phyloP scores from a whole-genome alignment of 2,329 filamentous ascomycete genomes.

The Pleurostoma richardsiae region DNA sequence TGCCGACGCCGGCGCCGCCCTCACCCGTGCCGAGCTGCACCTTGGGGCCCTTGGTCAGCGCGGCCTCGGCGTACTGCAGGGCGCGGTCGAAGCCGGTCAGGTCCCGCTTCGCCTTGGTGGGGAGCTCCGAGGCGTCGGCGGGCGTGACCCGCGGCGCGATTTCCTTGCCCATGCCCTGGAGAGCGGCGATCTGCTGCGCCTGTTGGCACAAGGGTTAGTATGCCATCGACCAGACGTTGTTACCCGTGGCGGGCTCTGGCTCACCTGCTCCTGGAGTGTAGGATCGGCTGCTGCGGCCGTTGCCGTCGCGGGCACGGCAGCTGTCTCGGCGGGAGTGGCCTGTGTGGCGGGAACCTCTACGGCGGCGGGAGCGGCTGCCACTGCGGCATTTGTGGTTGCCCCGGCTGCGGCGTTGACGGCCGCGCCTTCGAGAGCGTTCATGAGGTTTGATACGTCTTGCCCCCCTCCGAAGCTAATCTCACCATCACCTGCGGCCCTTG shows the following conservation, averaged over 20 bases:
- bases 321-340: conserved; percentile 9
- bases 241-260: conserved; percentile 1
- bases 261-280: conserved; percentile 27
- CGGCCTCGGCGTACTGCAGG: conserved; percentile 38
- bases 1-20: conserved; percentile 32
- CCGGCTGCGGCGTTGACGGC: conserved; percentile 31
- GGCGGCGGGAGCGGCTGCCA: conserved; percentile 18
- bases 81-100: conserved; percentile 41
- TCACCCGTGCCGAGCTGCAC: conserved; percentile 40
- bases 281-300: conserved; percentile 20
- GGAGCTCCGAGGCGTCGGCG: conserved; percentile 7
- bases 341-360: conserved; percentile 14
- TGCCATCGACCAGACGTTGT: background rate
- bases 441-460: conserved; percentile 36
- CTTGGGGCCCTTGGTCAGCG: conserved; percentile 38
- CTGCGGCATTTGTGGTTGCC: conserved; percentile 17
- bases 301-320: conserved; percentile 6
- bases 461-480: conserved; percentile 41
- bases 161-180: conserved; percentile 44
- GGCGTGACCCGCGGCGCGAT: conserved; percentile 32
- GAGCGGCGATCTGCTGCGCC: conserved; percentile 34
- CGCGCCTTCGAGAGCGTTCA: conserved; percentile 41
- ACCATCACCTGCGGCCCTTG: conserved; percentile 28
- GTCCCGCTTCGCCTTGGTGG: conserved; percentile 35
- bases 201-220: conserved; percentile 8